Base-by-base conservation (phyloP, 2,329 filamentous ascomycete genomes). In the Aspergillus arachidicola region DNA sequence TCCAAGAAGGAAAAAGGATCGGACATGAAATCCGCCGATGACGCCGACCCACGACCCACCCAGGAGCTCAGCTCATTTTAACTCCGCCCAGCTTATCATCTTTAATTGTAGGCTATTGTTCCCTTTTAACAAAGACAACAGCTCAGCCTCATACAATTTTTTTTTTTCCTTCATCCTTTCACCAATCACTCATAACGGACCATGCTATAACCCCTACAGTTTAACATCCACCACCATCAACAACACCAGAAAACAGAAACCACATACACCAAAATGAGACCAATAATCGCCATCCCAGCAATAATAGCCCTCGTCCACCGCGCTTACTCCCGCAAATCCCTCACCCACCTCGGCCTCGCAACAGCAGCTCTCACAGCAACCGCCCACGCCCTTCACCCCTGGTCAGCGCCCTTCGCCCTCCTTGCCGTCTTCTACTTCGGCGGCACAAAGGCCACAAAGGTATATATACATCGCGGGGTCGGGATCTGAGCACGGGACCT, bases 351-450 rank as follows among this genome's bases (percentile, higher is more conserved):
- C 7, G 94, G 94, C 64, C 87, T 97, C 69, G 69, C 90, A 43
- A 86, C 87, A 14, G 94, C 94, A 4, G 82, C 84, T 6, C 71
- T 90, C 50, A 96, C 94, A 4, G 94, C 93, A 4, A 77, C 86
- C 53, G 87, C 91, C 12, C 95, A 99, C 77, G 93, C 93, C 19
- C 80, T 94, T n/a, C 94, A 98, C 78, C 94, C 94, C 4, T 97
- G 93, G 90, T 92, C 91, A 64, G 82, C 94, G n/a, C 94, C 93
- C n/a, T 96, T 97, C 79, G 86, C 86, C 32, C 84, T 97, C 12
- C 84, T 98, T 2, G 86, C 86, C 57, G 86, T 93, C 41, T 98
- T 98, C 82, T 98, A 97, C 78, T 81, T 96, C 3, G 88, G 91
- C 5, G 95, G 93, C 1, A 96, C 91, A 1, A 83, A 88, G 58